Evolutionary conservation across 176 grass and related monocot genomes (phyloP).

Genomic region (Elymus sibiricus): DNA sequence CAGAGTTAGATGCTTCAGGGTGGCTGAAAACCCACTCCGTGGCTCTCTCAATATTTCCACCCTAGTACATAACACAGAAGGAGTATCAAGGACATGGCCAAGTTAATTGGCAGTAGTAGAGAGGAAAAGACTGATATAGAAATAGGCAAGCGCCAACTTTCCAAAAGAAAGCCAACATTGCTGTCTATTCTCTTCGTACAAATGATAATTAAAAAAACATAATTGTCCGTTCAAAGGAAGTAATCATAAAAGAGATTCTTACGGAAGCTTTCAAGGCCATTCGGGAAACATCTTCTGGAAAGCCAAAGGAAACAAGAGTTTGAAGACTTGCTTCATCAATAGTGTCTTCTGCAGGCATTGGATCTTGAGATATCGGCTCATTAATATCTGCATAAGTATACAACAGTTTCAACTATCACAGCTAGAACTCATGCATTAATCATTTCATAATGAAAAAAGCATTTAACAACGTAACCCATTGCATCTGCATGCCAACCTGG

Average conservation of each 20-base stretch:
- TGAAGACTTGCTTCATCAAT: conserved; percentile 89
- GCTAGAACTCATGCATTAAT: background rate
- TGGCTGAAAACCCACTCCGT: conserved; percentile 95
- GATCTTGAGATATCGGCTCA: conserved; percentile 68
- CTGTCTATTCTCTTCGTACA: background rate
- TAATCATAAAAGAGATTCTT: conserved; percentile 36
- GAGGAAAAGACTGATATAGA: background rate
- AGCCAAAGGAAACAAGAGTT: conserved; percentile 92
- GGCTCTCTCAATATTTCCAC: conserved; percentile 88
- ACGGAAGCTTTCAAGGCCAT: conserved; percentile 91
- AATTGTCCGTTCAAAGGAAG: background rate
- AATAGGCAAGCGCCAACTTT: background rate
- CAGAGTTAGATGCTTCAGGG: conserved; percentile 56
- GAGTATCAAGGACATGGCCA: conserved; percentile 16
- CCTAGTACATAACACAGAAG: conserved; percentile 45
- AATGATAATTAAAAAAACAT: background rate
- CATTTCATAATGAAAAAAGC: background rate
- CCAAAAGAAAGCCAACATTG: background rate
- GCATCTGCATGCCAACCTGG: conserved; percentile 46
- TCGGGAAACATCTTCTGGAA: conserved; percentile 81
- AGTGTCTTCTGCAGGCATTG: conserved; percentile 28
- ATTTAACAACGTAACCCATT: background rate
- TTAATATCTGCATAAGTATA: conserved; percentile 71
- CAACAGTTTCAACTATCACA: background rate
- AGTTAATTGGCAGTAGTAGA: background rate